Conservation (phyloP, 129 eudicot genomes). For the Lonicera japonica region DNA sequence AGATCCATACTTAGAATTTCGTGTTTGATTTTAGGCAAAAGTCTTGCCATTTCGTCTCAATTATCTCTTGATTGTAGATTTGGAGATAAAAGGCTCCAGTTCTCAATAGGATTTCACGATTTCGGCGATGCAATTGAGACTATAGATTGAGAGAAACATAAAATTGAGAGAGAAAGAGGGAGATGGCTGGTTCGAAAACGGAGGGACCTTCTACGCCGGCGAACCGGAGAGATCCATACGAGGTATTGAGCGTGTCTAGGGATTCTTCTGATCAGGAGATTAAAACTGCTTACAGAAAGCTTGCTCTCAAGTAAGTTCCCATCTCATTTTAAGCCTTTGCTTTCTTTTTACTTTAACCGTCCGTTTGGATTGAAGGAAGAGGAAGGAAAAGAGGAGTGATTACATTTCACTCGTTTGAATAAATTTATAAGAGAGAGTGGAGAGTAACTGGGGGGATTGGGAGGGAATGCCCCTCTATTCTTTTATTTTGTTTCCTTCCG, state of each 20-base stretch:
- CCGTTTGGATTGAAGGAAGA: too few species aligned
- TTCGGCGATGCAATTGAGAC: not conserved
- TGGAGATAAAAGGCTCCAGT: not conserved
- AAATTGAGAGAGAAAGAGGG: slow-evolving; percentile 9
- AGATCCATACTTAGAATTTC: slow-evolving; percentile 27
- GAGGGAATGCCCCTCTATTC: too few species aligned
- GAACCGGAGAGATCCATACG: slow-evolving; percentile 82
- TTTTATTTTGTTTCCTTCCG: too few species aligned
- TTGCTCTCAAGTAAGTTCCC: slow-evolving; percentile 82
- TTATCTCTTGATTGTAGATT: slow-evolving; percentile 15
- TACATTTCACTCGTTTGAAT: too few species aligned
- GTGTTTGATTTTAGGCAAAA: not conserved
- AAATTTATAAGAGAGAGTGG: too few species aligned
- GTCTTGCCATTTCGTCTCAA: not conserved
- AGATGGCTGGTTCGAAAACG: slow-evolving; percentile 45
- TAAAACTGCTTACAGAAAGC: slow-evolving; percentile 90
- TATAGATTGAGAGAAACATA: not conserved
- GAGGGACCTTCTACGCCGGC: slow-evolving; percentile 55
- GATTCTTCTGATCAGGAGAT: slow-evolving; percentile 91
- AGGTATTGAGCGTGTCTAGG: slow-evolving; percentile 66
- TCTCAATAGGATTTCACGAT: too few species aligned
- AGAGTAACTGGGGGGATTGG: too few species aligned
- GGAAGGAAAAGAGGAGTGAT: too few species aligned
- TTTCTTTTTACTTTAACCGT: not conserved
- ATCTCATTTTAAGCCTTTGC: not conserved